A percentile compares a stretch with the other conserved stretches of the same genome.
Evolutionary conservation across 73 alveolate species (phyloP).

Genomic region (Blepharisma japonicum): DNA sequence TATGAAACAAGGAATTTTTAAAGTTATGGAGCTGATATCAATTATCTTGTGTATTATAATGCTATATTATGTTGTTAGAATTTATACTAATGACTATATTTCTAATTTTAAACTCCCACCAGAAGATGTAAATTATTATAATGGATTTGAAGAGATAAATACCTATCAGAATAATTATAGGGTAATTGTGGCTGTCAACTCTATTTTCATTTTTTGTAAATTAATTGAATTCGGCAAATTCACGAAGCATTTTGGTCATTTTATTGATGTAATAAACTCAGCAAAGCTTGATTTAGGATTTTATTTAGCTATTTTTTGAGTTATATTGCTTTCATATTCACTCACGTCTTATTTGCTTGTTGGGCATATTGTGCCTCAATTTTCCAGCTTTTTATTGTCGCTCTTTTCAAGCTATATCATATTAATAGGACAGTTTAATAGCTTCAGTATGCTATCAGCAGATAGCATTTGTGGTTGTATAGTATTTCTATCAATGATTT

Average conservation of each 20-base stretch:
- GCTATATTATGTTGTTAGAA: too few relatives aligned
- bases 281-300: conserved; percentile 48
- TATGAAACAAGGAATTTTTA: too few relatives aligned
- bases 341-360: conserved; percentile 42
- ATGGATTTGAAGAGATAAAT: too few relatives aligned
- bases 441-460: conserved; percentile 32
- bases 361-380: conserved; percentile 37
- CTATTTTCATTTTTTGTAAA: conserved; percentile 39
- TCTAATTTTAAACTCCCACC: too few relatives aligned
- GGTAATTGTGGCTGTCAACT: conserved; percentile 24
- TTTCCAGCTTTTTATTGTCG: conserved; percentile 27
- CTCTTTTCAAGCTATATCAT: conserved; percentile 14
- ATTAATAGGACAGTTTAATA: conserved; percentile 22
- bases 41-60: too few relatives aligned
- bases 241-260: conserved; percentile 41
- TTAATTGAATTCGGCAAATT: conserved; percentile 43
- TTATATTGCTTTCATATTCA: conserved; percentile 43
- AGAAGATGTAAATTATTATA: too few relatives aligned
- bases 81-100: too few relatives aligned
- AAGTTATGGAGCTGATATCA: too few relatives aligned
- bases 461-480: too few relatives aligned
- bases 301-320: conserved; percentile 43
- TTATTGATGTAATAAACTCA: conserved; percentile 40
- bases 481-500: background rate
- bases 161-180: too few relatives aligned